Evolutionary conservation across 2,329 filamentous ascomycete genomes (phyloP), one percentile per base, ranked within the genome.

Genomic region (Epichloe glyceriae): DNA sequence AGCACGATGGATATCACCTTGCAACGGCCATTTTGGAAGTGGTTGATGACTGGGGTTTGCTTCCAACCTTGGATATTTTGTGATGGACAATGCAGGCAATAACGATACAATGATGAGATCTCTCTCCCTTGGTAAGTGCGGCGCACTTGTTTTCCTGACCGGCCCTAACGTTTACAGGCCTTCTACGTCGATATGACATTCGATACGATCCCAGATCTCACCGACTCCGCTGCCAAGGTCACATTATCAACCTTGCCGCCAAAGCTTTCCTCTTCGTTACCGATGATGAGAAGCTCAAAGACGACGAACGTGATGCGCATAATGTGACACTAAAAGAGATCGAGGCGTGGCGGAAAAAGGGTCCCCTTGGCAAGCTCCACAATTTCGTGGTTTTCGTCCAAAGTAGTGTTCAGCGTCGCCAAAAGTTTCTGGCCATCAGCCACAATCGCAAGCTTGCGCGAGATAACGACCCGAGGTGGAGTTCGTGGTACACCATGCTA

Each of bases 261-360:
- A 56, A 54, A 48, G 50, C 52, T 5, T 2, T 55, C 37, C 52
- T 56, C 5, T 56, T 56, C 49, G 52, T 53, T n/a, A 42, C 50
- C n/a, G 38, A 55, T 48, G 34, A 33, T 12, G 53, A 54, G 15
- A 53, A 50, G 17, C 55, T 57, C 35, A 47, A 55, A 45, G 20
- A 41, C 34, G 44, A 43, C 37, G n/a, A 43, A n/a, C 34, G 17
- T 35, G 38, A 37, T n/a, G 47, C 42, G 35, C 37, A 39, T 33
- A 37, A 34, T 43, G 46, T 12, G 40, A 46, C 19, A 46, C 44
- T 20, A 33, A 44, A 47, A 22, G 50, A 52, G 30, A 46, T 53
- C 19, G 50, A 46, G 35, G 20, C 47, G 20, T 55, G 50, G 52
- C 17, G 50, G 39, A 22, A 39, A 38, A 55, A 51, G 48, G 55